Evolutionary conservation across 1,284 basidiomycete genomes (phyloP).

Genomic region (Macrocybe sp.): DNA sequence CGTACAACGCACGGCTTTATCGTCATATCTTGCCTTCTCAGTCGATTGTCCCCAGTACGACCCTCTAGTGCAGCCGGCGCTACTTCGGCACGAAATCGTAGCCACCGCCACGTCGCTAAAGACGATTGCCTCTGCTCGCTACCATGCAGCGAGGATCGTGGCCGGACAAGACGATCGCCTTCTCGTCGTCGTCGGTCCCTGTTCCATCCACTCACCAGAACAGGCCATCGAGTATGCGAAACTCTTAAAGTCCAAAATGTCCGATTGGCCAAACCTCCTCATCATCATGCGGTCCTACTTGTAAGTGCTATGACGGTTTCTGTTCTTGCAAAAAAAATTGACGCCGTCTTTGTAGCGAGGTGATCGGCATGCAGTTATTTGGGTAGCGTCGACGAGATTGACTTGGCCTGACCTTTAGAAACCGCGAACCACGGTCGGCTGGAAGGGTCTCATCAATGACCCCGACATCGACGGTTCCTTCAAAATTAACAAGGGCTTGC

Average conservation of each 20-base stretch:
- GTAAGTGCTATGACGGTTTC: slow-evolving; percentile 33
- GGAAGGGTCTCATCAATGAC: slow-evolving; percentile 89
- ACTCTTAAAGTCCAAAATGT: slow-evolving; percentile 67
- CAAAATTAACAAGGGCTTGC: slow-evolving; percentile 96
- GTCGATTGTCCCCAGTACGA: slow-evolving; percentile 61
- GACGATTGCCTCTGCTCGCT: slow-evolving; percentile 79
- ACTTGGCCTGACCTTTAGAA: slow-evolving; percentile 40
- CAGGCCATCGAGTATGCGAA: slow-evolving; percentile 91
- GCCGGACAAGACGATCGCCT: slow-evolving; percentile 82
- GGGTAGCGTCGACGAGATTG: too few species aligned
- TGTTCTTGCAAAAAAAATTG: slow-evolving; percentile 5
- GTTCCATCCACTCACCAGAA: slow-evolving; percentile 89
- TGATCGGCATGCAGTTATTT: too few species aligned
- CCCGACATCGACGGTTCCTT: slow-evolving; percentile 92
- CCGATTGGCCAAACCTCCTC: slow-evolving; percentile 73
- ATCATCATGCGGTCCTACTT: slow-evolving; percentile 98
- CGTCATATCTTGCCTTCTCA: slow-evolving; percentile 6
- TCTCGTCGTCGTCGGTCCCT: slow-evolving; percentile 91
- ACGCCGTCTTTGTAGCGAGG: too few species aligned
- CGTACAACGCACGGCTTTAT: slow-evolving; percentile 19
- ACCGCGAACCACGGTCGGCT: slow-evolving; percentile 87
- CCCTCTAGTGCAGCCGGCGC: slow-evolving; percentile 86
- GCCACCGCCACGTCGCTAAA: slow-evolving; percentile 51
- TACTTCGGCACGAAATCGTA: slow-evolving; percentile 82
- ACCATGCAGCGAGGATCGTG: slow-evolving; percentile 72